phyloP scores from a whole-genome alignment of 257 asterid genomes.

The Mitragyna speciosa region DNA sequence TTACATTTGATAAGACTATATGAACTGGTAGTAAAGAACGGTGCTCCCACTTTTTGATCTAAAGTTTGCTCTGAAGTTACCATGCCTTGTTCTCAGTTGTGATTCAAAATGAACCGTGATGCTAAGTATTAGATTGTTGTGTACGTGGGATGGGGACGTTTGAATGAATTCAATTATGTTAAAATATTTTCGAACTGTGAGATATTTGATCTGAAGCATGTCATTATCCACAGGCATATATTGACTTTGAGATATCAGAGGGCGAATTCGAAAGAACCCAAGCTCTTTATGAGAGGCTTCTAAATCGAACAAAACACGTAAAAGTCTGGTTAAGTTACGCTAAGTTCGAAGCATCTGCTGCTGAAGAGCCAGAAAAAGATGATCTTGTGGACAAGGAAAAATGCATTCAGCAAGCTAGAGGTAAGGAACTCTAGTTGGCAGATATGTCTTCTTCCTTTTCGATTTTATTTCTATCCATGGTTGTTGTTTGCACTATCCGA shows the following conservation, averaged over 20 bases:
- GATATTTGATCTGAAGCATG: not conserved
- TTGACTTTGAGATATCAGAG: slow-evolving; percentile 91
- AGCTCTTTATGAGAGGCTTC: slow-evolving; percentile 85
- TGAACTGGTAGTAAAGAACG: not conserved
- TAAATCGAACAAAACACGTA: slow-evolving; percentile 85
- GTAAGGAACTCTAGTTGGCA: slow-evolving; percentile 34
- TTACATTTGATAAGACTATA: not conserved
- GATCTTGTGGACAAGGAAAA: slow-evolving; percentile 46
- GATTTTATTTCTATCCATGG: not conserved
- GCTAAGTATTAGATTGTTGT: not conserved
- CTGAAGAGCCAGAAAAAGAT: slow-evolving; percentile 49
- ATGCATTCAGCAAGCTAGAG: slow-evolving; percentile 77
- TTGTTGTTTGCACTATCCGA: slow-evolving; percentile 5
- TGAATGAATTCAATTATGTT: not conserved
- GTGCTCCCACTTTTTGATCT: not conserved
- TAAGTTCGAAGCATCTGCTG: slow-evolving; percentile 80
- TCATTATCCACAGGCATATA: slow-evolving; percentile 63
- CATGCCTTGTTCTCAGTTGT: not conserved
- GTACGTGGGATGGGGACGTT: not conserved
- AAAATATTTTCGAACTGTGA: not conserved
- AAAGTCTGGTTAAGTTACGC: slow-evolving; percentile 99
- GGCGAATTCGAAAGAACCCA: slow-evolving; percentile 75
- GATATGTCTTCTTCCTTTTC: not conserved
- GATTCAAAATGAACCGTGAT: not conserved
- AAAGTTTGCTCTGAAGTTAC: not conserved